A percentile compares a stretch with the other conserved stretches of the same genome.
Evolutionary conservation across 345 rosid genomes (phyloP).

Genomic region (Hypericum androsaemum): DNA sequence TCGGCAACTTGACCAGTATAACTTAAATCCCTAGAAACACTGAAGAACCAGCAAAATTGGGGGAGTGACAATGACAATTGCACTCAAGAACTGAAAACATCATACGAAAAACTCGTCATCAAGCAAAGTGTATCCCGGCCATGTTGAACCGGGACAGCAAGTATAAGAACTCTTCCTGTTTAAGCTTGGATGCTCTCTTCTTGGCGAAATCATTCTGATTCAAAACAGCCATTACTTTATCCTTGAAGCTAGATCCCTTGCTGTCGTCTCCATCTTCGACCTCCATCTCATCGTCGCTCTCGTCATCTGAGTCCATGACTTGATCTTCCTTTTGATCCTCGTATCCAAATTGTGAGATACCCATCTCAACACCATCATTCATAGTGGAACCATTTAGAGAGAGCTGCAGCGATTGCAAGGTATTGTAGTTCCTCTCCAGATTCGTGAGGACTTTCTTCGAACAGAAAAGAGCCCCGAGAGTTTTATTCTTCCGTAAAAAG

Average conservation of each 20-base stretch:
- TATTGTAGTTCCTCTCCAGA: constrained; percentile 79
- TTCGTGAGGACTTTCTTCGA: constrained; percentile 50
- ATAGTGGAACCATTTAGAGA: constrained; percentile 17
- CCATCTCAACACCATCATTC: constrained; percentile 17
- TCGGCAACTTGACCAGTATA: too few species aligned
- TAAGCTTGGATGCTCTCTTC: constrained; percentile 64
- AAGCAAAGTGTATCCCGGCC: constrained; percentile 73
- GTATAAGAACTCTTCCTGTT: constrained; percentile 75
- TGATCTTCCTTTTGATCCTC: constrained; percentile 31
- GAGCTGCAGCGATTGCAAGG: constrained; percentile 50
- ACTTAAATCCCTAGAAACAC: too few species aligned
- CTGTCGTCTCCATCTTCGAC: constrained; percentile 37
- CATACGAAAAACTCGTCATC: constrained; percentile 3
- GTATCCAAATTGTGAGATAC: constrained; percentile 8
- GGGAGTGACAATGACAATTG: neutral
- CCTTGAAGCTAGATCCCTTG: constrained; percentile 57
- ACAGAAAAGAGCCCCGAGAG: constrained; percentile 69
- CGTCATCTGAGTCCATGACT: constrained; percentile 46
- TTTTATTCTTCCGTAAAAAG: constrained; percentile 85
- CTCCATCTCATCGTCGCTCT: constrained; percentile 29
- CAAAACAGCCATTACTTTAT: constrained; percentile 48
- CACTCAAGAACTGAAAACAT: neutral
- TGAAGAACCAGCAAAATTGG: constrained; percentile 6
- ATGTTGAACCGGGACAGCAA: constrained; percentile 73
- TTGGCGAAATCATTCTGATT: constrained; percentile 63